Base-by-base conservation (phyloP, 164 flowering plant genomes). In the Vitis amurensis region DNA sequence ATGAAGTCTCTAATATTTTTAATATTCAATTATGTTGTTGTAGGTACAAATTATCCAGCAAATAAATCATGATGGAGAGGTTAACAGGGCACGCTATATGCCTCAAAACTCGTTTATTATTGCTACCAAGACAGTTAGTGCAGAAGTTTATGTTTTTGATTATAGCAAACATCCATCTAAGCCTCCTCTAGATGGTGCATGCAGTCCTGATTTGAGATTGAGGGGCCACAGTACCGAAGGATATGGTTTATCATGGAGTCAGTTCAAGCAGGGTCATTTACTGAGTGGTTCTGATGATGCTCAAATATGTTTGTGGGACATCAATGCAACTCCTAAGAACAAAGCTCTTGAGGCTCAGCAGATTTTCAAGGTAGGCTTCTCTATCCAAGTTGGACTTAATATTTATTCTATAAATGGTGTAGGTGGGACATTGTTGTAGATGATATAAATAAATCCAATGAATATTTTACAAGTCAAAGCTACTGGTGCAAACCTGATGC, bases 281-380 rank as follows among this genome's bases (percentile, higher is more conserved):
- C 74, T 95, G 59, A 95, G 99, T 78, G 99, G 99, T 68, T 95
- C 99, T 67, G 96, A 95, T 83, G 98, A 95, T 85, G 93, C 98
- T 70, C 97, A 95, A 76, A 95, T 93, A 55, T 95, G 99, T 74
- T 76, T 95, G 71, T 95, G 99, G 99, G 98, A 95, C 72, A 82
- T 90, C 14, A 89, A 87, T 79, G 88, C 87, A 11, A 83, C 88
- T 77, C 97, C 99, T 8, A 91, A 87, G 71, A 90, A 91, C 74
- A 95, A 93, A 78, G 71, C 88, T 63, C 91, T 95, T 13, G 99
- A 95, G 64, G 99, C 99, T n/a, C 81, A 73, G 81, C 91, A 91
- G 55, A 95, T 89, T 60, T 90, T 84, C 66, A 93, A 93, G 98
- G 99, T 94, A 63, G 15, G 23, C 11, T 23, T 23, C 44, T 69